Base-by-base conservation (phyloP, 371 early-diverging fungal genomes). In the Mortierella sp. region DNA sequence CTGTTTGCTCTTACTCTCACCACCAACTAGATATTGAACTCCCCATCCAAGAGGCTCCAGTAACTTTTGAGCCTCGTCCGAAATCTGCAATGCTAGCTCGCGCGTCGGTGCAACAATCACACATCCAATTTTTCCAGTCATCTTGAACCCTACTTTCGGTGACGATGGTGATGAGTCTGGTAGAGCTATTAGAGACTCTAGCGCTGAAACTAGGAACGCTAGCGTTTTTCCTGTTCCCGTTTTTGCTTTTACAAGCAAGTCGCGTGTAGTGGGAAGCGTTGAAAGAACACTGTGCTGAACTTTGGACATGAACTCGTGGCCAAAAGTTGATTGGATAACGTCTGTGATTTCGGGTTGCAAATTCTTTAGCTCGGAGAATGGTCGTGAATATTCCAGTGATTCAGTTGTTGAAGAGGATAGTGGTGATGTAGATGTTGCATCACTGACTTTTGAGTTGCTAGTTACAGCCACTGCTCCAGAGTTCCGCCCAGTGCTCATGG, bases 191-290 rank as follows among this genome's bases (percentile, higher is more conserved):
- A 92, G 72, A 6, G 89, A 86, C 56, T 96, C 93, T 12, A 99
- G 81, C 3, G 96, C 94, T 1, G 98, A 94, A 12, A 96, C 85
- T 68, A 99, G 85, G 69, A 98, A 99, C 2, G 96, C 98, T 8
- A 97, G 81, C 5, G 98, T 98, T 78, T 98, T 98, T 40, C 99
- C 99, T 0, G 97, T 98, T 70, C 99, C 99, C 8, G 99, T 99
- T 83, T 97, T 97, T 17, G 99, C 99, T 76, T 93, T 92, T 61
- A 95, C 91, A 82, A 94, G 86, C 64, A 96, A 81, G 79, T 97
- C 96, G 4, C 81, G 77, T 9, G 83, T 74, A 32, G 92, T 90
- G 2, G 97, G 97, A 23, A 95, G 63, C 15, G 78, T 81, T 4
- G 87, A 83, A 43, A 96, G 83, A 3, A 97, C 93, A 12, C 88